A percentile compares a stretch with the other conserved stretches of the same genome.
phyloP scores from a whole-genome alignment of 768 basidiomycete species.

The Gymnopilus dilepis region DNA sequence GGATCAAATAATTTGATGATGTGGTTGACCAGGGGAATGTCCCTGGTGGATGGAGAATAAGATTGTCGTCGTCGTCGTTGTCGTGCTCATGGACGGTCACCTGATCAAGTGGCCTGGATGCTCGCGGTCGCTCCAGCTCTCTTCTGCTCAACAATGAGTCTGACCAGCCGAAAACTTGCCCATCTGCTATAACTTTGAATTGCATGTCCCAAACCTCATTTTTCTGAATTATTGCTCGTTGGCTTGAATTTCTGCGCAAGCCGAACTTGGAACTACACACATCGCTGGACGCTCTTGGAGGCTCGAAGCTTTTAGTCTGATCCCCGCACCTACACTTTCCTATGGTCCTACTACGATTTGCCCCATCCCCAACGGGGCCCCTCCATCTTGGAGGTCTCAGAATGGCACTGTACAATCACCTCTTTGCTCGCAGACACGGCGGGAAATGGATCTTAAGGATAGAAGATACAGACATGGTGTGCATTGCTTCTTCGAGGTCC shows the following conservation, averaged over 20 bases:
- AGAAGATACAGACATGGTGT: slow-evolving; percentile 93
- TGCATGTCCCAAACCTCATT: neutral
- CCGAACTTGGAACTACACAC: too few species aligned
- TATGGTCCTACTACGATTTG: slow-evolving; percentile 84
- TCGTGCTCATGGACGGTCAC: neutral
- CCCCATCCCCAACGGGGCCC: slow-evolving; percentile 95
- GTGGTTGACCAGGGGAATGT: too few species aligned
- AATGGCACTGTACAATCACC: slow-evolving; percentile 92
- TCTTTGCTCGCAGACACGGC: slow-evolving; percentile 78
- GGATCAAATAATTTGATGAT: too few species aligned
- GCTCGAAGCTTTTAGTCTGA: too few species aligned
- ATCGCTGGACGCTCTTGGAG: too few species aligned
- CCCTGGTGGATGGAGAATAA: too few species aligned
- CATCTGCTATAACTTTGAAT: neutral
- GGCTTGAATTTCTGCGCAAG: too few species aligned
- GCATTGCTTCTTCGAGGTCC: slow-evolving; percentile 25
- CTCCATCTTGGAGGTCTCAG: slow-evolving; percentile 94
- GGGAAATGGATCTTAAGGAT: slow-evolving; percentile 93
- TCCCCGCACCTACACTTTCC: too few species aligned
- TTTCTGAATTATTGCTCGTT: too few species aligned
- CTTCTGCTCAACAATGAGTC: neutral
- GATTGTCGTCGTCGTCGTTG: too few species aligned
- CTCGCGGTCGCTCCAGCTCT: neutral
- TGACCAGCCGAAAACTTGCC: neutral
- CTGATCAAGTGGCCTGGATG: neutral